Conservation (phyloP, 352 stramenopile species). For the Phytophthora sojae region DNA sequence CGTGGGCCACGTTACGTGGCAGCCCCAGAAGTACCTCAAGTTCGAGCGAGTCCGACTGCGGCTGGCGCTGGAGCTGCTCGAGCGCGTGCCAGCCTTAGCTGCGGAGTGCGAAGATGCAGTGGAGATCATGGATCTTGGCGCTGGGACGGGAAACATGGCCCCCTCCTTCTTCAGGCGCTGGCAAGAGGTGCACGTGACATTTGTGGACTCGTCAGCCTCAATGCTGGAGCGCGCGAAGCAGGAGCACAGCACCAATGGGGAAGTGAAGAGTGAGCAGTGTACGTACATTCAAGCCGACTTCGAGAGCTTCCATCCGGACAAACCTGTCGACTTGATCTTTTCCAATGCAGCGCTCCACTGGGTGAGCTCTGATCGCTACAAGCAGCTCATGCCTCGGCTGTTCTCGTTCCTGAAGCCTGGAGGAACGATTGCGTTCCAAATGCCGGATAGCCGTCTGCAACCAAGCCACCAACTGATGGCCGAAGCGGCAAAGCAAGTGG, state of each 20-base stretch:
- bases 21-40: slow-evolving; percentile 66
- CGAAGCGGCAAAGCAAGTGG: slow-evolving; percentile 54
- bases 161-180: slow-evolving; percentile 64
- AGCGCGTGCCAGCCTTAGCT: slow-evolving; percentile 41
- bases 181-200: slow-evolving; percentile 55
- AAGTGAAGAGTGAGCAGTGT: slow-evolving; percentile 34
- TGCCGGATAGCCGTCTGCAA: slow-evolving; percentile 68
- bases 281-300: slow-evolving; percentile 68
- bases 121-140: slow-evolving; percentile 69
- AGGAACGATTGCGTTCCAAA: slow-evolving; percentile 77
- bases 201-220: slow-evolving; percentile 66
- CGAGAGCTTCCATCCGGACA: slow-evolving; percentile 50
- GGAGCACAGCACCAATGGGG: slow-evolving; percentile 47
- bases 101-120: slow-evolving; percentile 20
- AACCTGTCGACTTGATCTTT: slow-evolving; percentile 72
- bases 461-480: slow-evolving; percentile 71
- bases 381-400: slow-evolving; percentile 54
- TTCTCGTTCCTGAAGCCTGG: slow-evolving; percentile 70
- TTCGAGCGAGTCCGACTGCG: slow-evolving; percentile 70
- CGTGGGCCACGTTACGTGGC: too few species aligned
- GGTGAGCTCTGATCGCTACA: slow-evolving; percentile 61
- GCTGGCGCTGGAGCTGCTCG: slow-evolving; percentile 70
- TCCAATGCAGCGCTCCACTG: slow-evolving; percentile 80
- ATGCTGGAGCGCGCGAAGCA: slow-evolving; percentile 61
- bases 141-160: slow-evolving; percentile 76